Conservation (phyloP, 1,284 basidiomycete species). For the Cutaneotrichosporon sp. region DNA sequence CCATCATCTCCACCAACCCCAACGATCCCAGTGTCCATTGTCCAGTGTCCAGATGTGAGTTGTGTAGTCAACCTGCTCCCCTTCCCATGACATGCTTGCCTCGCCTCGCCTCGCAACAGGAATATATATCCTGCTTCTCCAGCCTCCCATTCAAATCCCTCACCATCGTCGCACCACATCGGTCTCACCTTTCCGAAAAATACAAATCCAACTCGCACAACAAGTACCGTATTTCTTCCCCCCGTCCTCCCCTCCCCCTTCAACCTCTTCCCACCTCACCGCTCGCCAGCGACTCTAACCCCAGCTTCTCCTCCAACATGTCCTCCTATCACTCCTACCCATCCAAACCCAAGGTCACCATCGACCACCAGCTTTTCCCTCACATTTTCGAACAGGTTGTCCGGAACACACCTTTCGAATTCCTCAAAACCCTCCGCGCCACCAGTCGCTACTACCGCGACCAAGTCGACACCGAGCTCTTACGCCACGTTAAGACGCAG, state of each 20-base stretch:
- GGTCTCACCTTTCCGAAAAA: no score
- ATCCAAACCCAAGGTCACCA: not conserved
- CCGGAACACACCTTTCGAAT: not conserved
- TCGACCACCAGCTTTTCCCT: conserved; percentile 18
- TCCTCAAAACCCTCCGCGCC: conserved; percentile 8
- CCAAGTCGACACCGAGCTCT: conserved; percentile 11
- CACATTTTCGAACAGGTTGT: conserved; percentile 19
- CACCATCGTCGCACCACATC: no score
- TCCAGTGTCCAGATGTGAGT: no score
- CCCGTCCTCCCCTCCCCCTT: not conserved
- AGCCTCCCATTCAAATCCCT: no score
- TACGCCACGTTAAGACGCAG: not conserved
- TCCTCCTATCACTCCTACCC: not conserved
- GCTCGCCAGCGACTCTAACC: not conserved
- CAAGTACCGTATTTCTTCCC: no score
- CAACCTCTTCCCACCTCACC: not conserved
- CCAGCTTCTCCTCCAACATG: not conserved
- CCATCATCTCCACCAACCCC: no score
- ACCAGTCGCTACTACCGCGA: conserved; percentile 1
- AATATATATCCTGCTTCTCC: no score
- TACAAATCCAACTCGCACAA: no score
- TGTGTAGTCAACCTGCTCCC: no score
- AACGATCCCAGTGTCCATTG: no score
- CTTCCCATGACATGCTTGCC: no score
- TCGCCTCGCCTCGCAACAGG: no score